Conservation (phyloP, 805 yeast genomes). For the Ogataea salicorniae region DNA sequence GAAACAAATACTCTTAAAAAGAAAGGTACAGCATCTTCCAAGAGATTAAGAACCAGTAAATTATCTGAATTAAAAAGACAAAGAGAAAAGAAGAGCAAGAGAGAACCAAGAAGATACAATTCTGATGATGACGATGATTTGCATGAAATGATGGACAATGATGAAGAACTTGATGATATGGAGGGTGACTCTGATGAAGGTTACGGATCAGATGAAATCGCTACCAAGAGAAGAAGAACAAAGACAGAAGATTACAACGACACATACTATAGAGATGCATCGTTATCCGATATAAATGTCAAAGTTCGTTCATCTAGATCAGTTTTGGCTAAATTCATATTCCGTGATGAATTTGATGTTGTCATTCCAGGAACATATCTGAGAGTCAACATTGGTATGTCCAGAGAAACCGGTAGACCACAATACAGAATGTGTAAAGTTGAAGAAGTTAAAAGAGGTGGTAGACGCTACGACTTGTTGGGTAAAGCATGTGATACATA, state of each 20-base stretch:
- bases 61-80: constrained; percentile 33
- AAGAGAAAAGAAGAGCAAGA: constrained; percentile 32
- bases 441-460: constrained; percentile 45
- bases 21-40: constrained; percentile 20
- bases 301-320: constrained; percentile 73
- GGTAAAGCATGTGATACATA: constrained; percentile 44
- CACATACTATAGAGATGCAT: constrained; percentile 37
- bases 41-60: constrained; percentile 29
- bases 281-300: constrained; percentile 57
- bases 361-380: constrained; percentile 72
- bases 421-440: constrained; percentile 82
- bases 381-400: constrained; percentile 74
- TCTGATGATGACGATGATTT: constrained; percentile 43
- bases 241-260: constrained; percentile 37
- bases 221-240: constrained; percentile 38
- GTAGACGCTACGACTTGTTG: constrained; percentile 38
- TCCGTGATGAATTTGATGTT: constrained; percentile 74
- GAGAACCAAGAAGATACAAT: constrained; percentile 17
- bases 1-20: constrained; percentile 29
- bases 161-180: constrained; percentile 38
- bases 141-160: constrained; percentile 29
- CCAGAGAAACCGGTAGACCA: constrained; percentile 53
- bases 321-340: constrained; percentile 67
- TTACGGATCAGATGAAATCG: constrained; percentile 21
- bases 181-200: constrained; percentile 33